phyloP scores from a whole-genome alignment of 495 filamentous ascomycete species.

The Thozetella sp. region DNA sequence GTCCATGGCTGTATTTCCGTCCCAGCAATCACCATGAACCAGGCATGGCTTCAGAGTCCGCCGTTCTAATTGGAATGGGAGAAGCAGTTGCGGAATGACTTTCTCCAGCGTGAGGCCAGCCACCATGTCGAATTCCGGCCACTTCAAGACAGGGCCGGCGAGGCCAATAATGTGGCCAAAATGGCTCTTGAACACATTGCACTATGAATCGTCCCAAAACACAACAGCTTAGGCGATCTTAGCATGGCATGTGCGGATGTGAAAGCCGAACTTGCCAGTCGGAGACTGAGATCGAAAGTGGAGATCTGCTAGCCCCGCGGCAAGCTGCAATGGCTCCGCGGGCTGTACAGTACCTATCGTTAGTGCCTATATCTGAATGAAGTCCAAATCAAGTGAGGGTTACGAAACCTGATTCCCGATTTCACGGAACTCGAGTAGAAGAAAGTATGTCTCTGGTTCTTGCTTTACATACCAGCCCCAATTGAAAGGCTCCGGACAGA shows the following conservation, averaged over 20 bases:
- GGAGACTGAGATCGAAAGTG: constrained; percentile 37
- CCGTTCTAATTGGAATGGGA: constrained; percentile 32
- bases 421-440: background rate
- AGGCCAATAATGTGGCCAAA: background rate
- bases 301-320: constrained; percentile 30
- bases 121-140: constrained; percentile 4
- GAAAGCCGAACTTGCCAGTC: constrained; percentile 49
- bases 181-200: constrained; percentile 25
- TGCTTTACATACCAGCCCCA: background rate
- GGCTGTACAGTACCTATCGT: background rate
- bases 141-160: background rate
- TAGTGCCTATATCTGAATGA: background rate
- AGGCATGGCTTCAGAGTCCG: constrained; percentile 35
- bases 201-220: constrained; percentile 43
- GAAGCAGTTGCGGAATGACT: constrained; percentile 29
- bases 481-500: background rate
- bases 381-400: background rate
- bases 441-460: background rate
- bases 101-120: constrained; percentile 13
- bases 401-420: background rate
- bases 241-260: constrained; percentile 40
- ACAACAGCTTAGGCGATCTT: constrained; percentile 7
- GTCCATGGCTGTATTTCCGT: constrained; percentile 35
- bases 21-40: constrained; percentile 45
- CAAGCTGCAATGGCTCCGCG: background rate